Conservation (phyloP, 345 rosid genomes). For the Heritiera littoralis region DNA sequence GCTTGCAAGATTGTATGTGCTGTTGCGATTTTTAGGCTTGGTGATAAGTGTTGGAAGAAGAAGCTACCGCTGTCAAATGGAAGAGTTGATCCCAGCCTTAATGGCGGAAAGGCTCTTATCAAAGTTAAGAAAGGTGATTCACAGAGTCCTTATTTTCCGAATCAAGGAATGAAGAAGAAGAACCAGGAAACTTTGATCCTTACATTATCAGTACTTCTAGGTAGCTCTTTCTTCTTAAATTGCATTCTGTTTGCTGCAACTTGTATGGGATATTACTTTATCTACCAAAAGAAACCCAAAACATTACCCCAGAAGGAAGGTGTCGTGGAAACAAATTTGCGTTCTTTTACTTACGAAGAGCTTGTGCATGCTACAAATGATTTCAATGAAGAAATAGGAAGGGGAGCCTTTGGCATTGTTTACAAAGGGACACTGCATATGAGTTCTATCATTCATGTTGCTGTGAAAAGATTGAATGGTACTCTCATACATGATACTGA, state of each 20-base stretch:
- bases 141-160: background rate
- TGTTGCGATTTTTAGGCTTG: no score
- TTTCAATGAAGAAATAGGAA: no score
- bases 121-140: slow-evolving; percentile 18
- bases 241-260: background rate
- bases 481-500: slow-evolving; percentile 36
- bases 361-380: background rate
- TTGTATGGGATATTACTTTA: slow-evolving; percentile 13
- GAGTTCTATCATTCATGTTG: slow-evolving; percentile 18
- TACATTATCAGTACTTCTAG: slow-evolving; percentile 16
- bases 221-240: slow-evolving; percentile 31
- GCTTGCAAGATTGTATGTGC: no score
- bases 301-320: background rate
- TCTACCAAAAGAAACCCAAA: background rate
- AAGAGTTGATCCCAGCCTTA: no score
- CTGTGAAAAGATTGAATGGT: slow-evolving; percentile 41
- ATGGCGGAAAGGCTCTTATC: background rate
- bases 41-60: no score
- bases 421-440: slow-evolving; percentile 6
- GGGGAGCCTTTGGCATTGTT: no score
- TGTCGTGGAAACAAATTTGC: slow-evolving; percentile 20
- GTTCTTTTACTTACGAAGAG: slow-evolving; percentile 21
- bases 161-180: background rate
- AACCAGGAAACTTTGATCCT: slow-evolving; percentile 5
- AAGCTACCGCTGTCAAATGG: no score